Evolutionary conservation across 306 rosid species (phyloP), one percentile per base, ranked within the genome.

Genomic region (Citrullus mucosospermus): DNA sequence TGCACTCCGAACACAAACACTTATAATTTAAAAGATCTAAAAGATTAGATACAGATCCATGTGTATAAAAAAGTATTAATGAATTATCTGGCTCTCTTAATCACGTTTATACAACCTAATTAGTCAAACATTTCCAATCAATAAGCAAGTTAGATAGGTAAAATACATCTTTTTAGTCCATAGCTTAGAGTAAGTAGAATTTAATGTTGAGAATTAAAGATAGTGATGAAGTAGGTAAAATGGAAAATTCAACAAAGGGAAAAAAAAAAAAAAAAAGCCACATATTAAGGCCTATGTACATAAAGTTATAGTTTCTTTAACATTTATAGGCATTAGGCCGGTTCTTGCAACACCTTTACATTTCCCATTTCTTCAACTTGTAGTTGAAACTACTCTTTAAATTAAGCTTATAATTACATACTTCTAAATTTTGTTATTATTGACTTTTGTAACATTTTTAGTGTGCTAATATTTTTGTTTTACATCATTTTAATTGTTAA

Each of bases 321-420:
- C 12, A 39, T 41, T 68, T 36, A 68, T 68, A 68, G 75, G 54
- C 75, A n/a, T 68, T 68, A 68, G 75, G 75, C 75, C 75, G 75
- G 75, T 68, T 41, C 75, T 68, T n/a, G 28, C 41, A 38, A 66
- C 34, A 65, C 44, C 53, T 41, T 18, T 39, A 5, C 11, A 36
- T 65, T 36, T 36, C 73, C 50, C 74, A 18, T 28, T 41, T 67
- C 74, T 67, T 67, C 51, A 17, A 17, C 14, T 18, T 38, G 76
- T 17, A 44, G 76, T 70, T 43, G 51, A 70, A 70, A 43, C 56
- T 68, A 68, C 54, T 41, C 75, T 38, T 68, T 38, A 38, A 41
- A 17, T n/a, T 68, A 68, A 68, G 3, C n/a, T 15, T 4, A 36
- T 28, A 9, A 30, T 63, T 13, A 48, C 8, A 34, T 63, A 22